Evolutionary conservation across 2,329 filamentous ascomycete genomes (phyloP).

Genomic region (Aureobasidium sp.): DNA sequence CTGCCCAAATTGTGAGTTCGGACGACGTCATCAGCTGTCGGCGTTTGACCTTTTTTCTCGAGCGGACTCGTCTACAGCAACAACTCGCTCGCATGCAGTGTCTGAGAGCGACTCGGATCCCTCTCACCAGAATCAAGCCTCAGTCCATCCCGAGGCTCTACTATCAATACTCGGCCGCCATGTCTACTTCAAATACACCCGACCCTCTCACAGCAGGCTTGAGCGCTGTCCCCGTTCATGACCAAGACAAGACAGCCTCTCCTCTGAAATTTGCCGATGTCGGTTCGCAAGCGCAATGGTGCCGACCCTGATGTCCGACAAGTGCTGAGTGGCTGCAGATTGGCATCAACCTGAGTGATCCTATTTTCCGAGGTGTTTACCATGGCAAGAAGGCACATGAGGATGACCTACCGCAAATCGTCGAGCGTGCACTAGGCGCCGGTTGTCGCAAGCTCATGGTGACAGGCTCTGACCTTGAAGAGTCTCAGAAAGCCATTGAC

Average conservation of each 20-base stretch:
- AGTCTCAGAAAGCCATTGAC: slow-evolving; percentile 66
- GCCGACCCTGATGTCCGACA: background rate
- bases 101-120: background rate
- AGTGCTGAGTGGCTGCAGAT: slow-evolving; percentile 45
- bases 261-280: slow-evolving; percentile 36
- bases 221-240: slow-evolving; percentile 16
- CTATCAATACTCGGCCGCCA: background rate
- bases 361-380: slow-evolving; percentile 78
- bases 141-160: background rate
- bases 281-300: slow-evolving; percentile 26
- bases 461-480: slow-evolving; percentile 79
- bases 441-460: slow-evolving; percentile 88
- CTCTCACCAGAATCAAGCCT: background rate
- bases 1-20: background rate
- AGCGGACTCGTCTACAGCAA: background rate
- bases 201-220: slow-evolving; percentile 24
- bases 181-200: slow-evolving; percentile 6
- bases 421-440: slow-evolving; percentile 68
- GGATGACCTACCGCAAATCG: slow-evolving; percentile 66
- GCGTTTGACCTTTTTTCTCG: background rate
- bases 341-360: slow-evolving; percentile 92
- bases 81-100: slow-evolving; percentile 9
- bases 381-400: slow-evolving; percentile 71
- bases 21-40: slow-evolving; percentile 5
- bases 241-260: slow-evolving; percentile 12